Evolutionary conservation across 768 basidiomycete genomes (phyloP), one percentile per base, ranked within the genome.

Genomic region (Leccinum boreale): DNA sequence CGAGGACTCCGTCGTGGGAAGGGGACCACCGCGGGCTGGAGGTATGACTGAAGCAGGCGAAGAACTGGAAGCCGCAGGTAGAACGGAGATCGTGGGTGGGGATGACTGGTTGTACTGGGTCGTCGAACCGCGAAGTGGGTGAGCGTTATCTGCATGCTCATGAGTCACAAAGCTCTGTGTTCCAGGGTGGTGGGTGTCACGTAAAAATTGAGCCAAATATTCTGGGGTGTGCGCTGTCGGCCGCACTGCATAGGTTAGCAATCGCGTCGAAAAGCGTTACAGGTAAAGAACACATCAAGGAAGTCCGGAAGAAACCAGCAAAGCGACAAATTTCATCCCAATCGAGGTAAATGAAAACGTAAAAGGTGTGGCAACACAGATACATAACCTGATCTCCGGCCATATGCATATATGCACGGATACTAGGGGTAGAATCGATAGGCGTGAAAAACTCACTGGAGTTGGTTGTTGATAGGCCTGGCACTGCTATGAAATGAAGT

Each of bases 181-280:
- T 17, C 8, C 14, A 33, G 36, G 24, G n/a, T 14, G n/a, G 8
- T 50, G 46, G 33, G 49, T 5, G 6, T 53, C 48, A 7, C 17
- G 29, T 19, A 36, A 0, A 28, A 49, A 51, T 14, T 28, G 52
- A n/a, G 53, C n/a, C 19, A 48, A 15, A 44, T 61, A 48, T 23
- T 60, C 56, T 15, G 54, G 8, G 12, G 57, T 35, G 45, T 47
- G 52, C 21, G 52, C 14, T 7, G 48, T 61, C 28, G 50, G 49
- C 17, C 50, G 58, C 26, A 26, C 65, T 67, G 10, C 26, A 29
- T 1, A 3, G 4, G 29, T 68, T 31, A 69, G 56, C 15, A 21
- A 50, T 55, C 23, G 14, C n/a, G 19, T 31, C 31, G 36, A 45
- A 47, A 53, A 17, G 23, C 15, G 24, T 21, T 14, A 36, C 33